Conservation (phyloP, 2,329 filamentous ascomycete species). For the Fusarium denticulatum region DNA sequence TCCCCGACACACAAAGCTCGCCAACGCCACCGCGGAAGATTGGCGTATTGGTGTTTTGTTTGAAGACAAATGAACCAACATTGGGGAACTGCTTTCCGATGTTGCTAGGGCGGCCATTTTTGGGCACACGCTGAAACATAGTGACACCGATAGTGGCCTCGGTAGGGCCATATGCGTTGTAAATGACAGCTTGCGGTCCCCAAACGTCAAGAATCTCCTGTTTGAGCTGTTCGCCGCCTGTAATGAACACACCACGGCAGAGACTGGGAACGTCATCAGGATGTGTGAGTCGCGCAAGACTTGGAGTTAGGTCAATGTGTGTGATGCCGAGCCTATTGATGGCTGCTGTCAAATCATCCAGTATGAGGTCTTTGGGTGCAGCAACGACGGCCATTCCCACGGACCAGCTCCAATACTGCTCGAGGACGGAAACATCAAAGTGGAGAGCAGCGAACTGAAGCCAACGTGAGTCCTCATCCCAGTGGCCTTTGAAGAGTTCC, state of each 20-base stretch:
- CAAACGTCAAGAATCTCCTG: conserved; percentile 89
- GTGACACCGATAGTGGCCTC: conserved; percentile 94
- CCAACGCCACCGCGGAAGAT: conserved; percentile 83
- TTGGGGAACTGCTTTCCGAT: conserved; percentile 90
- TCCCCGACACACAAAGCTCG: conserved; percentile 88
- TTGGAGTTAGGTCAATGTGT: conserved; percentile 92
- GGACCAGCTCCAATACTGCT: conserved; percentile 96
- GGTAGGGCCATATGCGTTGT: conserved; percentile 93
- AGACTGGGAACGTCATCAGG: conserved; percentile 84
- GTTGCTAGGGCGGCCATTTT: conserved; percentile 83
- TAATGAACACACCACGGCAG: conserved; percentile 88
- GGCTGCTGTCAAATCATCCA: conserved; percentile 80
- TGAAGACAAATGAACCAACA: conserved; percentile 83
- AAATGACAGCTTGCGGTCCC: conserved; percentile 82
- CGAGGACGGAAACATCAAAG: conserved; percentile 92
- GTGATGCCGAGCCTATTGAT: conserved; percentile 81
- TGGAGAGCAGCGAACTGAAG: conserved; percentile 94
- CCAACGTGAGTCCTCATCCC: conserved; percentile 79
- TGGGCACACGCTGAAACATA: conserved; percentile 83
- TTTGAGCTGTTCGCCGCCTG: conserved; percentile 86
- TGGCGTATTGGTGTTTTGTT: conserved; percentile 73
- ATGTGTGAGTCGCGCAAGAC: conserved; percentile 79
- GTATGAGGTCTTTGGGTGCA: conserved; percentile 83
- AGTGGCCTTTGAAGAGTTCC: conserved; percentile 78
- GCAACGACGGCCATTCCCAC: conserved; percentile 86